Conservation (phyloP, 306 rosid genomes). For the Boehmeria nivea region DNA sequence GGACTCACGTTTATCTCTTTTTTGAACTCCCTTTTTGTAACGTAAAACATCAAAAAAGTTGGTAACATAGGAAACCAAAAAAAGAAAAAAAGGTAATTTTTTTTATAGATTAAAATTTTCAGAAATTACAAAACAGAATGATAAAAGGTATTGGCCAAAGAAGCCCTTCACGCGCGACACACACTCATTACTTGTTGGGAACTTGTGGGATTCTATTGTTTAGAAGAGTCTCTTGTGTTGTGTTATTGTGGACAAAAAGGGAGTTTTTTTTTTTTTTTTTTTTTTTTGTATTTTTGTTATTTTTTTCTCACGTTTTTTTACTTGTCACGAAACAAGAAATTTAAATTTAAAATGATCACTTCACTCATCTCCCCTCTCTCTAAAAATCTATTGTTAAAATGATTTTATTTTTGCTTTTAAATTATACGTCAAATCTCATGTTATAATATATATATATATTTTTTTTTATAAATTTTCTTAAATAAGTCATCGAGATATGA, state of each 20-base stretch:
- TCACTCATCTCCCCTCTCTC: no score
- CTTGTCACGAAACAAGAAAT: neutral
- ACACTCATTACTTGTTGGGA: slow-evolving; percentile 31
- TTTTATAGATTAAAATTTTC: no score
- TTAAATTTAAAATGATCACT: no score
- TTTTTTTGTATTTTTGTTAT: neutral
- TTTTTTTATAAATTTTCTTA: no score
- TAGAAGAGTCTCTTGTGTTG: neutral
- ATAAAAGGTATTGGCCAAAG: slow-evolving; percentile 4
- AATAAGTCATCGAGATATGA: no score
- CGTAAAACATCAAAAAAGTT: neutral
- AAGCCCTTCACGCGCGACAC: slow-evolving; percentile 30
- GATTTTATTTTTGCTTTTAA: no score
- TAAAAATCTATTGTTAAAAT: no score
- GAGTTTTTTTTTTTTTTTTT: neutral
- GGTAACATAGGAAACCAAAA: neutral
- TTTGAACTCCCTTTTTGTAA: neutral
- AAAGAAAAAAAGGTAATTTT: neutral
- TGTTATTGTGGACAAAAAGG: neutral
- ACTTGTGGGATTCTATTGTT: neutral
- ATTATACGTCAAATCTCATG: no score
- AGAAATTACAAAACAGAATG: slow-evolving; percentile 4
- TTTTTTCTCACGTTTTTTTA: neutral
- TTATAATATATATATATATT: no score
- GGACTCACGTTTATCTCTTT: neutral